Conservation (phyloP, 2,329 filamentous ascomycete genomes). For the Monilinia vaccinii-corymbosi region DNA sequence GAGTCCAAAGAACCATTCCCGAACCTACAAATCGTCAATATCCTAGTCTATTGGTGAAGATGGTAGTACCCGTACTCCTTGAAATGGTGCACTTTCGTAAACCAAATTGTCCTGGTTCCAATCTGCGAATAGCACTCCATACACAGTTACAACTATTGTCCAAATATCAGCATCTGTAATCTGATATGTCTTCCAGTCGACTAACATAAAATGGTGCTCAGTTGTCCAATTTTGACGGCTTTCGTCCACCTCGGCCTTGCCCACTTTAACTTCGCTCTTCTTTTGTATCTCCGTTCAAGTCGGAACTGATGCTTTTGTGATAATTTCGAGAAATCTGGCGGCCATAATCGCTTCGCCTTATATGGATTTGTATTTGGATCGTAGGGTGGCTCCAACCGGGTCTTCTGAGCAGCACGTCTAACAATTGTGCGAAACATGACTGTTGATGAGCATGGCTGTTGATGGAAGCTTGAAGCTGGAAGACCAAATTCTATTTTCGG, state of each 20-base stretch:
- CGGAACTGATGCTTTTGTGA: conserved; percentile 65
- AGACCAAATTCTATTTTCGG: not conserved
- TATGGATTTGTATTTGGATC: conserved; percentile 44
- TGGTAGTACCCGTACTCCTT: conserved; percentile 36
- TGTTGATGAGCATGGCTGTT: conserved; percentile 16
- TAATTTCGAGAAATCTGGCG: conserved; percentile 64
- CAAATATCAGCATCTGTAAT: conserved; percentile 3
- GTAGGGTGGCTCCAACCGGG: conserved; percentile 27
- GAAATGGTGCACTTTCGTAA: conserved; percentile 37
- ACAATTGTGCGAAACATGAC: conserved; percentile 40
- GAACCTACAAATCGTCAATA: conserved; percentile 29
- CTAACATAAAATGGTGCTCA: conserved; percentile 27
- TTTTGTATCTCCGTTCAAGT: conserved; percentile 71
- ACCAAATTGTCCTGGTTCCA: conserved; percentile 32
- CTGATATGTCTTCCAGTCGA: not conserved
- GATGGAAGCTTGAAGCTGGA: not conserved
- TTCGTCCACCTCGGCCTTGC: conserved; percentile 57
- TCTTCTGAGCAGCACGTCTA: conserved; percentile 34
- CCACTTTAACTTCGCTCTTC: conserved; percentile 53
- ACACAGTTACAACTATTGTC: conserved; percentile 41
- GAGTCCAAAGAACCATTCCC: conserved; percentile 33
- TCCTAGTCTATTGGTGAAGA: not conserved
- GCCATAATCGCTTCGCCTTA: conserved; percentile 65
- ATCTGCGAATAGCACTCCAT: conserved; percentile 54
- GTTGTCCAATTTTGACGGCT: conserved; percentile 53